Conservation (phyloP, 306 rosid genomes). For the Pueraria montana region DNA sequence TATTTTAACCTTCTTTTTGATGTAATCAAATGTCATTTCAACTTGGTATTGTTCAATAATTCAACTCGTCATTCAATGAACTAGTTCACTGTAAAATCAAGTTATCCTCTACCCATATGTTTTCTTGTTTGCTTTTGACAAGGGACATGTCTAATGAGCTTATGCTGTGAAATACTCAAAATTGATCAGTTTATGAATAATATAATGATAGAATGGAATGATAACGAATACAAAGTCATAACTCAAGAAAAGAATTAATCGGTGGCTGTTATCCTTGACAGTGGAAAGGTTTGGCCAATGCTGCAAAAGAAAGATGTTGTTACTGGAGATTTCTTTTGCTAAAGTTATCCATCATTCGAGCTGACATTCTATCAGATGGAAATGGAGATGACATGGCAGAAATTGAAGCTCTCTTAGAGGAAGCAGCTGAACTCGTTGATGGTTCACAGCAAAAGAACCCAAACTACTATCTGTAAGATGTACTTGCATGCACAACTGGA, state of each 20-base stretch:
- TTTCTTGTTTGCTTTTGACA: constrained; percentile 31
- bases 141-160: background rate
- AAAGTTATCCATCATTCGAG: constrained; percentile 78
- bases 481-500: constrained; percentile 6
- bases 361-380: constrained; percentile 80
- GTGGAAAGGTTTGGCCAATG: constrained; percentile 95
- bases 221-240: constrained; percentile 27
- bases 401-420: constrained; percentile 87
- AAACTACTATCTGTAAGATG: constrained; percentile 80
- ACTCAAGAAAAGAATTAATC: constrained; percentile 27
- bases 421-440: constrained; percentile 95
- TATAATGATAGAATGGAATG: constrained; percentile 5
- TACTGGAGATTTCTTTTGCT: constrained; percentile 94
- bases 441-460: constrained; percentile 79
- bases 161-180: constrained; percentile 1
- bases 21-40: constrained; percentile 16
- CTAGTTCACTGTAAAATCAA: background rate
- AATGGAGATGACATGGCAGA: constrained; percentile 77
- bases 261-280: constrained; percentile 52
- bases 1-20: constrained; percentile 28
- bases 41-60: constrained; percentile 21
- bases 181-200: constrained; percentile 32
- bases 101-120: constrained; percentile 2
- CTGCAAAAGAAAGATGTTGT: constrained; percentile 84
- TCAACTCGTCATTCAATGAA: constrained; percentile 5